Evolutionary conservation across 2,329 filamentous ascomycete species (phyloP).

Genomic region (Penicillium sp.): DNA sequence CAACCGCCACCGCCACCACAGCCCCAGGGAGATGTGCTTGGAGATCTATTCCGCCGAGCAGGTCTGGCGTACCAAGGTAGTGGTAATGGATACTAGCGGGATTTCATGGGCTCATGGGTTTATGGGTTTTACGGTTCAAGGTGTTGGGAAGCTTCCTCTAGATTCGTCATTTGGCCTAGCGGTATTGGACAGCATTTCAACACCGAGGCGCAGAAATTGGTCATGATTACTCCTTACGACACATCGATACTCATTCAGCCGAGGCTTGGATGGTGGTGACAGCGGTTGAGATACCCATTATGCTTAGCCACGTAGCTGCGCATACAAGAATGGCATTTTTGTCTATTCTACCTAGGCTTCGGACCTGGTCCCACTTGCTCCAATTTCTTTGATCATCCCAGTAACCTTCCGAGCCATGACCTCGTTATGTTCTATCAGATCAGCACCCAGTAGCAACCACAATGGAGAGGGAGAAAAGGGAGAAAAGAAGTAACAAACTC

Average conservation of each 20-base stretch:
- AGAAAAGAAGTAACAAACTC: conserved; percentile 24
- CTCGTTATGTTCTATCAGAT: conserved; percentile 43
- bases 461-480: neutral
- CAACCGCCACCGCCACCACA: conserved; percentile 16
- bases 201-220: neutral
- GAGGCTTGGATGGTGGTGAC: neutral
- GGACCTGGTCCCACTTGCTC: conserved; percentile 3
- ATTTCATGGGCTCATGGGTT: too few species aligned
- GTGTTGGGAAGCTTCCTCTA: neutral
- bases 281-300: conserved; percentile 29
- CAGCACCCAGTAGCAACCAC: conserved; percentile 8
- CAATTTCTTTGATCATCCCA: conserved; percentile 52
- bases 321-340: neutral
- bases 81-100: conserved; percentile 17
- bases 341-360: neutral
- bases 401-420: conserved; percentile 58
- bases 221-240: neutral
- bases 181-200: neutral
- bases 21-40: conserved; percentile 41
- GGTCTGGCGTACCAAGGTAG: conserved; percentile 38
- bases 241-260: neutral
- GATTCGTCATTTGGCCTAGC: neutral
- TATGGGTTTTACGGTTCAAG: too few species aligned
- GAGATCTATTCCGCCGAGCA: conserved; percentile 49
- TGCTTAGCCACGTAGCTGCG: neutral